Evolutionary conservation across 2,329 filamentous ascomycete species (phyloP).

Genomic region (Stemphylium beticola): DNA sequence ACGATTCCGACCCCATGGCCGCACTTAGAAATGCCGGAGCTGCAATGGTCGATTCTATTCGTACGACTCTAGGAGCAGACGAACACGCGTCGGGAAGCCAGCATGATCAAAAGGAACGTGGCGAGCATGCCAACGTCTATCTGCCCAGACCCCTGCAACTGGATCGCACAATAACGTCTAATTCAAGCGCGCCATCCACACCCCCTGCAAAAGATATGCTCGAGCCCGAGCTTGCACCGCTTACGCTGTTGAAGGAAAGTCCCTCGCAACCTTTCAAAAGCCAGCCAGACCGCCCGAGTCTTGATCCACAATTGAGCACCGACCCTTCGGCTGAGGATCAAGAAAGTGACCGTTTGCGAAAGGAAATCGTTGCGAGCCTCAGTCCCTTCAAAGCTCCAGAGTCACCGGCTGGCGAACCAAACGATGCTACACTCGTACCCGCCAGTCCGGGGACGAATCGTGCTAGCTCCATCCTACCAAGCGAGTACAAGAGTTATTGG

Average conservation of each 20-base stretch:
- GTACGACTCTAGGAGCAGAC: slow-evolving; percentile 44
- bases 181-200: slow-evolving; percentile 52
- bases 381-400: slow-evolving; percentile 45
- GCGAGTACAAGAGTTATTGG: slow-evolving; percentile 74
- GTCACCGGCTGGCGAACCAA: slow-evolving; percentile 23
- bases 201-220: slow-evolving; percentile 55
- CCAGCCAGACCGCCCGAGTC: slow-evolving; percentile 29
- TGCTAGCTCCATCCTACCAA: slow-evolving; percentile 69
- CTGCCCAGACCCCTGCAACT: slow-evolving; percentile 47
- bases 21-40: slow-evolving; percentile 56
- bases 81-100: slow-evolving; percentile 26
- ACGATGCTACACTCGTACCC: slow-evolving; percentile 36
- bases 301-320: slow-evolving; percentile 53
- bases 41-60: slow-evolving; percentile 56
- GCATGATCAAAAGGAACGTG: slow-evolving; percentile 9
- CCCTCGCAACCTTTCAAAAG: slow-evolving; percentile 26
- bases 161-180: slow-evolving; percentile 45
- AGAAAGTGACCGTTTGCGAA: slow-evolving; percentile 73
- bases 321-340: slow-evolving; percentile 63
- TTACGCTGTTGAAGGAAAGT: slow-evolving; percentile 48
- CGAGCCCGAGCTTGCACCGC: slow-evolving; percentile 36
- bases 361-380: slow-evolving; percentile 76
- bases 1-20: slow-evolving; percentile 45
- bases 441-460: slow-evolving; percentile 43
- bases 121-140: slow-evolving; percentile 43